Percentiles rank a stretch among this genome's conserved stretches.
phyloP scores from a whole-genome alignment of 352 stramenopile genomes.

The Phytophthora pisi region DNA sequence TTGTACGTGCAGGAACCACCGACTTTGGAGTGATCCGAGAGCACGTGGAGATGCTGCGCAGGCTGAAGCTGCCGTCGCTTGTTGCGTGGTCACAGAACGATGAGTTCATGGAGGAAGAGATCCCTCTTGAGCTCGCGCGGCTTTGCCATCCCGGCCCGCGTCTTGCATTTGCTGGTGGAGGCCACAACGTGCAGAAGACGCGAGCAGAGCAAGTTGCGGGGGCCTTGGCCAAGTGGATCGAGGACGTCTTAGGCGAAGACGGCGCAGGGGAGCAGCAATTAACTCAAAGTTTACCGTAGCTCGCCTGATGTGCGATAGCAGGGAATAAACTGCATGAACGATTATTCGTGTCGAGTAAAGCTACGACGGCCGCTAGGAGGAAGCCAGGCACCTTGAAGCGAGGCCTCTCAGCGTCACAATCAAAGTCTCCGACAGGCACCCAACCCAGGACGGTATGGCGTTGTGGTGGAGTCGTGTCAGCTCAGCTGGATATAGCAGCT shows the following conservation, averaged over 20 bases:
- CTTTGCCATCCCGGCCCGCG: constrained; percentile 40
- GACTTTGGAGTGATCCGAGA: constrained; percentile 47
- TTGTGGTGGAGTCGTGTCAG: constrained; percentile 1
- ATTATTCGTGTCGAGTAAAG: constrained; percentile 7
- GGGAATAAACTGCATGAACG: background rate
- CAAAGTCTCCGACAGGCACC: background rate
- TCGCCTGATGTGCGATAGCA: background rate
- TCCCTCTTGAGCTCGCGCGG: constrained; percentile 40
- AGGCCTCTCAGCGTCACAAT: background rate
- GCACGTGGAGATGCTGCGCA: constrained; percentile 30
- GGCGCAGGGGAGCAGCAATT: background rate
- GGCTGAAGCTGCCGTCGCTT: constrained; percentile 36
- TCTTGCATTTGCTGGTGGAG: constrained; percentile 45
- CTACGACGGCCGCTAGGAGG: no score
- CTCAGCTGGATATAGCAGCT: background rate
- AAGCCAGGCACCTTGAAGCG: background rate
- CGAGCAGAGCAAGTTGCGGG: constrained; percentile 36
- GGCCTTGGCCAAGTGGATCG: constrained; percentile 34
- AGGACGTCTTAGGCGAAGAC: constrained; percentile 21
- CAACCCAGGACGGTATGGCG: background rate
- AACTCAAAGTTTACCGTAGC: constrained; percentile 16
- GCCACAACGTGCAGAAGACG: constrained; percentile 74
- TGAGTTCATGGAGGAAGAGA: constrained; percentile 52
- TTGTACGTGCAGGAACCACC: constrained; percentile 49
- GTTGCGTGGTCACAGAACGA: constrained; percentile 56